A percentile compares a stretch with the other conserved stretches of the same genome.
phyloP scores from a whole-genome alignment of 768 basidiomycete species.

The Pleurotus eryngii region DNA sequence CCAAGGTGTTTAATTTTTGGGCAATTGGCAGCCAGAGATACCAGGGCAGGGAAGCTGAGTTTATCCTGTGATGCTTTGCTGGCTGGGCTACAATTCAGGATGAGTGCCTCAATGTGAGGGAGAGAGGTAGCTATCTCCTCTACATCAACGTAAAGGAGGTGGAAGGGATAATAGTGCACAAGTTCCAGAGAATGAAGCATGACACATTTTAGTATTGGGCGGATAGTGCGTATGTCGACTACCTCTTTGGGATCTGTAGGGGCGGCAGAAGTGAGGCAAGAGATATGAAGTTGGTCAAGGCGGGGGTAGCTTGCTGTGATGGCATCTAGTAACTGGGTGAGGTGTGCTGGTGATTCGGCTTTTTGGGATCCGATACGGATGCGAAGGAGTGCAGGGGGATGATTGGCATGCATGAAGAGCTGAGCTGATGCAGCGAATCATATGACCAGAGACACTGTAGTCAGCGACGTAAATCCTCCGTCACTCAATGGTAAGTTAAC shows the following conservation, averaged over 20 bases:
- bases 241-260: not conserved
- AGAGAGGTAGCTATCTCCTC: not conserved
- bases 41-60: not conserved
- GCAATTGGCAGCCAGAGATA: not conserved
- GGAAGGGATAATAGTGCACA: not conserved
- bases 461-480: not conserved
- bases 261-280: not conserved
- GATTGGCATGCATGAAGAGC: not conserved
- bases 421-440: not conserved
- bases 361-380: not conserved
- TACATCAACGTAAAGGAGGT: not conserved
- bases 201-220: not conserved
- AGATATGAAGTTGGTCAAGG: not conserved
- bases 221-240: not conserved
- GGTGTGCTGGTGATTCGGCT: not conserved
- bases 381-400: not conserved
- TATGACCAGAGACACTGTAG: not conserved
- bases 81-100: not conserved
- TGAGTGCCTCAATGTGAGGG: not conserved
- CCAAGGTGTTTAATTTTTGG: not conserved
- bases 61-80: not conserved
- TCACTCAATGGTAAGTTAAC: not conserved
- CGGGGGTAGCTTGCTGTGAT: not conserved
- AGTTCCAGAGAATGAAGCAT: not conserved
- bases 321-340: not conserved